Conservation (phyloP, 177 flowering plant genomes). For the Telopea speciosissima region DNA sequence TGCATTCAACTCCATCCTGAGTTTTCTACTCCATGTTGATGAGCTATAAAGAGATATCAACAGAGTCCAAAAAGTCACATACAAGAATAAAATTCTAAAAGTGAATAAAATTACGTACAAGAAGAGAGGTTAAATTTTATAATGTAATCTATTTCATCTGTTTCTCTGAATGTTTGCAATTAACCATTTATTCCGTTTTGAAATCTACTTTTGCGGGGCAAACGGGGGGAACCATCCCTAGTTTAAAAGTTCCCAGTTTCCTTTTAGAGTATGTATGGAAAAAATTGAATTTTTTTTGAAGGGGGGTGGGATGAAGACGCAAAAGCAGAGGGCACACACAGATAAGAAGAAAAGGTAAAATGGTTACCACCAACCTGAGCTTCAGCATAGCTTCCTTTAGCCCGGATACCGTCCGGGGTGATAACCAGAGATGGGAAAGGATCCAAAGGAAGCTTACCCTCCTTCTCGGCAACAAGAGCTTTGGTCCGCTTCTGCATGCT, state of each 20-base stretch:
- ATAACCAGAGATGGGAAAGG: constrained; percentile 62
- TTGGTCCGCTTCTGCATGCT: constrained; percentile 64
- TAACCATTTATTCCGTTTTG: no score
- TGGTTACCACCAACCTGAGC: constrained; percentile 42
- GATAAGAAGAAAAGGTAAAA: constrained; percentile 3
- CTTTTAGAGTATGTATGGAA: no score
- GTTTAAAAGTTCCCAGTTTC: background rate
- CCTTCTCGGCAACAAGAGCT: constrained; percentile 43
- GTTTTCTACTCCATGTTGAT: no score
- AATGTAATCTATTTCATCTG: background rate
- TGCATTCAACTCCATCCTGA: no score
- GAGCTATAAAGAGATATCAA: no score
- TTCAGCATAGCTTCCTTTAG: constrained; percentile 70
- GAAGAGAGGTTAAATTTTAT: no score
- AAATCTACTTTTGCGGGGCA: background rate
- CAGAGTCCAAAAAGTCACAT: background rate
- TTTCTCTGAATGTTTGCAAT: background rate
- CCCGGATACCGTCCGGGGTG: constrained; percentile 38
- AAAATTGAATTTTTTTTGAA: no score
- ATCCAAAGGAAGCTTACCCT: constrained; percentile 42
- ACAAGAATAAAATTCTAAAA: background rate
- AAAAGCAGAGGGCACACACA: background rate
- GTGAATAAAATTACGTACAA: background rate
- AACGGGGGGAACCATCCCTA: background rate
- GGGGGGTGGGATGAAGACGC: background rate